Evolutionary conservation across 1,139 yeast species (phyloP).

Genomic region (Suhomyces bokatorum): DNA sequence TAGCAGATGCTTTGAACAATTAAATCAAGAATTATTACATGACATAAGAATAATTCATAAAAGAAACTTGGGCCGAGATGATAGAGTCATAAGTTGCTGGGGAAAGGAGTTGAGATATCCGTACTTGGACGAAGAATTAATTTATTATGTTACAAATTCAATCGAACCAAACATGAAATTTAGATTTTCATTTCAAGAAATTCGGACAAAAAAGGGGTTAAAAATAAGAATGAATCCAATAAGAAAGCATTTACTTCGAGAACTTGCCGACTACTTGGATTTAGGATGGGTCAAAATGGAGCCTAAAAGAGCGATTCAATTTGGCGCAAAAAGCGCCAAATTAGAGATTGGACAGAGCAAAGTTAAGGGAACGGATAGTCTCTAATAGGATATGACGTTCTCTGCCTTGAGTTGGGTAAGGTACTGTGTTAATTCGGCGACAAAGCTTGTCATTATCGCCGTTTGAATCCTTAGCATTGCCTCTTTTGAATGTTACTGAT

Average conservation of each 20-base stretch:
- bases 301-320: constrained; percentile 93
- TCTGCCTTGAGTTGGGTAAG: too few species aligned
- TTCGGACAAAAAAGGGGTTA: constrained; percentile 31
- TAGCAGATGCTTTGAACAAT: constrained; percentile 21
- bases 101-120: constrained; percentile 93
- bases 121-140: constrained; percentile 66
- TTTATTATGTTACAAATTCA: constrained; percentile 48
- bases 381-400: constrained; percentile 5
- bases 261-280: constrained; percentile 54
- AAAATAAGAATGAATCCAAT: constrained; percentile 30
- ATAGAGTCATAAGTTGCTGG: constrained; percentile 80
- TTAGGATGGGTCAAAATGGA: constrained; percentile 65
- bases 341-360: constrained; percentile 74
- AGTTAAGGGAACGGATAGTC: constrained; percentile 59
- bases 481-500: too few species aligned
- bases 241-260: constrained; percentile 65
- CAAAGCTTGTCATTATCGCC: too few species aligned
- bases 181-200: constrained; percentile 30
- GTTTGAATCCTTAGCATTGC: too few species aligned
- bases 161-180: constrained; percentile 57
- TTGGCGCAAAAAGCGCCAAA: constrained; percentile 94
- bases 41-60: constrained; percentile 76
- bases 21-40: constrained; percentile 53
- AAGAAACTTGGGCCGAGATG: constrained; percentile 88
- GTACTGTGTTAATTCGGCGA: too few species aligned